These are phyloP conservation scores for Corymbia citriodora DNA, from an alignment of 441 rosid genomes.

Conservation along the genomic window DNA sequence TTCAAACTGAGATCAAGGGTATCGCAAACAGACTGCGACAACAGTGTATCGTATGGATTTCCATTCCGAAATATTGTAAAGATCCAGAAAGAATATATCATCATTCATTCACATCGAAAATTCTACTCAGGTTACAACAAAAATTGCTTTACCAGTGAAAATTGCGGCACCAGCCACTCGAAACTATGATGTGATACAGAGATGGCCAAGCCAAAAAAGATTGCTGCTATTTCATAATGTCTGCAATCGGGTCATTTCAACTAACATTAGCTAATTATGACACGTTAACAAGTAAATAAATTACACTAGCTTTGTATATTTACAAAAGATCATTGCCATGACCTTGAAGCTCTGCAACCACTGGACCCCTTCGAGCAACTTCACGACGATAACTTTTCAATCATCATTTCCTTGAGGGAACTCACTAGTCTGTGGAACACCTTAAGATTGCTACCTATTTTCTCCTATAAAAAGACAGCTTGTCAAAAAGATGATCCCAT, in stretches of 20 bases:
- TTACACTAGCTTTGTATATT: not conserved
- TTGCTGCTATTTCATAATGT: not conserved
- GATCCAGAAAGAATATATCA: not conserved
- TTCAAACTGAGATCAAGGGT: not conserved
- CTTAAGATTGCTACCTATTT: slow-evolving; percentile 70
- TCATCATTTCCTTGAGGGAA: slow-evolving; percentile 67
- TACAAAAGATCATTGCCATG: not conserved
- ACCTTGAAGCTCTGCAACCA: not conserved
- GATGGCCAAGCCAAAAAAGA: not conserved
- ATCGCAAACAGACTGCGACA: not conserved
- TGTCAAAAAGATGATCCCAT: not conserved
- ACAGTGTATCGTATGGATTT: not conserved
- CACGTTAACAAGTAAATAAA: not conserved
- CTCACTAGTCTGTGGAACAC: slow-evolving; percentile 70
- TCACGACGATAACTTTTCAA: slow-evolving; percentile 38
- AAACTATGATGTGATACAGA: not conserved
- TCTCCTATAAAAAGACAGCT: slow-evolving; percentile 42
- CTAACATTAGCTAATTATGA: not conserved
- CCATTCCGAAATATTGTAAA: not conserved
- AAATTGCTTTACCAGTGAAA: not conserved
- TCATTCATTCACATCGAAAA: not conserved
- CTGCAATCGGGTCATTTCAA: not conserved
- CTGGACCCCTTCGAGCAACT: not conserved
- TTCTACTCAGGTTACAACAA: not conserved
- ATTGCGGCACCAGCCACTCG: not conserved